Evolutionary conservation across 140 eudicot species (phyloP).

Genomic region (Oenanthe javanica): DNA sequence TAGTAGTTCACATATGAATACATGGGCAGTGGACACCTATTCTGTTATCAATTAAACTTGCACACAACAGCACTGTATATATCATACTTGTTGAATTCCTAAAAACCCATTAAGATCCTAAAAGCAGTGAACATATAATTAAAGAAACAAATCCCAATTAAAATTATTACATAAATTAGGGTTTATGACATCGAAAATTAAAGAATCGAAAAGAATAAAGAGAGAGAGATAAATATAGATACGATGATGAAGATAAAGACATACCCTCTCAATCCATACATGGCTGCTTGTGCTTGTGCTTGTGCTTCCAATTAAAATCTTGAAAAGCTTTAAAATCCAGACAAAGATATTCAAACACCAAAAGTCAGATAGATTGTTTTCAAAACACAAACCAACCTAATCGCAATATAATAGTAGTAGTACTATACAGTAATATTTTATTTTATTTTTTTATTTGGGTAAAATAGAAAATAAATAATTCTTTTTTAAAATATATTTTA

Average conservation of each 20-base stretch:
- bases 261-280: conserved; percentile 70
- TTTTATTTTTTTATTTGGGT: no score
- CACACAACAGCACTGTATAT: no score
- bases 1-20: no score
- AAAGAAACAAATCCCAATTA: not conserved
- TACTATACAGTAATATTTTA: no score
- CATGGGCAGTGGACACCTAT: no score
- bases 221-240: not conserved
- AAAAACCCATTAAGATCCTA: not conserved
- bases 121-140: not conserved
- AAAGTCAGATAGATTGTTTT: not conserved
- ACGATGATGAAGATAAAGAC: not conserved
- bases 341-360: not conserved
- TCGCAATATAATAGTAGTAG: no score
- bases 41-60: no score
- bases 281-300: conserved; percentile 6
- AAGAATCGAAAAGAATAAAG: not conserved
- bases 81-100: no score
- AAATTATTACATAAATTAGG: not conserved
- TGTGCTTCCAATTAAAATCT: not conserved
- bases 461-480: no score
- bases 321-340: not conserved
- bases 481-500: no score
- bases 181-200: not conserved
- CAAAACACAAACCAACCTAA: not conserved